Base-by-base conservation (phyloP, 768 basidiomycete species). In the Suillus spraguei region DNA sequence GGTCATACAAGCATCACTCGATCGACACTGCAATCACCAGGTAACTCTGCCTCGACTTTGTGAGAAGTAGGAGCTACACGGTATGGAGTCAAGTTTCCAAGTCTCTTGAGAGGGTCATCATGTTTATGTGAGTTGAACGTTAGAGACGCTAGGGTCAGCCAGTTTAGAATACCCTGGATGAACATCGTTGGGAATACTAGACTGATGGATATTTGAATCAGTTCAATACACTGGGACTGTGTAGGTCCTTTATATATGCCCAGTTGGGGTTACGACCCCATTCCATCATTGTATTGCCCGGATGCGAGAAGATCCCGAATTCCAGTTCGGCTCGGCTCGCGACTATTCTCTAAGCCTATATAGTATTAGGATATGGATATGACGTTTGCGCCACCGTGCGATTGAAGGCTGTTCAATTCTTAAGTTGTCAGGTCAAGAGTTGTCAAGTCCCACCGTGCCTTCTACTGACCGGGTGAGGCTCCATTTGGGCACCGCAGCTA, bases 11-110 rank as follows among this genome's bases (percentile, higher is more conserved):
- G 69, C 69, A 73, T 70, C 60, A 76, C 73, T 63, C 75, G 75
- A 52, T 75, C 71, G 47, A 78, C 72, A 60, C 59, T 63, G 63
- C 74, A 76, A 64, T 76, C 76, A 44, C 54, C 66, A 32, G 76
- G 74, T 22, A 75, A 71, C 22, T 65, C 60, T 61, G 60, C 66
- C 49, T 63, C 53, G 50, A 74, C 61, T 33, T 76, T 76, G 20
- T 58, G 60, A 22, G 68, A 67, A 17, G 69, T 65, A 28, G 72
- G 69, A n/a, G 71, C 70, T 61, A 66, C 67, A 39, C 62, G 63
- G 67, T 78, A 77, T 13, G 74, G 73, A 20, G 72, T 68, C 52
- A 77, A 66, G 63, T 73, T 76, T 22, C 76, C 74, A 5, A 78
- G 70, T 38, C 60, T 55, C 24, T 63, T 52, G 44, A 59, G 54